Conservation (phyloP, 2,329 filamentous ascomycete genomes). For the Drechslera avenae region DNA sequence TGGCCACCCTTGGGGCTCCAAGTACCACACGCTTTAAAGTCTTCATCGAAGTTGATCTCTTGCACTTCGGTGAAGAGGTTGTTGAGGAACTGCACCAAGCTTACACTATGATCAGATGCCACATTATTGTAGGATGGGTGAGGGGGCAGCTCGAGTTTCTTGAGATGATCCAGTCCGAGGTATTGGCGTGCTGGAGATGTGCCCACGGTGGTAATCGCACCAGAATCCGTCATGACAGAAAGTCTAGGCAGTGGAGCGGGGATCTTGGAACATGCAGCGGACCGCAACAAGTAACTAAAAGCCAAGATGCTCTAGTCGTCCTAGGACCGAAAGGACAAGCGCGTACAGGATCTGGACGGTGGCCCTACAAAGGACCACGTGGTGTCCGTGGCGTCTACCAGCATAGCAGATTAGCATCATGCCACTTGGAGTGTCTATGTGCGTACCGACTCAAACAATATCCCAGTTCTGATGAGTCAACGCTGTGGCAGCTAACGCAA, state of each 20-base stretch:
- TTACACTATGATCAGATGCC: slow-evolving; percentile 5
- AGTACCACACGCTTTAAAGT: slow-evolving; percentile 16
- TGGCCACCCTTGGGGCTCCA: slow-evolving; percentile 18
- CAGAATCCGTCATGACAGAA: slow-evolving; percentile 8
- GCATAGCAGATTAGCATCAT: not conserved
- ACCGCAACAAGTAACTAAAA: not conserved
- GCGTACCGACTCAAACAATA: slow-evolving; percentile 1
- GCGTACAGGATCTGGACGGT: slow-evolving; percentile 13
- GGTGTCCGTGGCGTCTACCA: not conserved
- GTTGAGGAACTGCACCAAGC: slow-evolving; percentile 23
- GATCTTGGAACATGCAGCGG: slow-evolving; percentile 14
- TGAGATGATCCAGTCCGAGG: slow-evolving; percentile 14
- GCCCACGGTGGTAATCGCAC: not conserved
- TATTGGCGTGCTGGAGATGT: slow-evolving; percentile 4
- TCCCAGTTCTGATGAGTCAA: not conserved
- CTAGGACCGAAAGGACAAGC: too few species aligned
- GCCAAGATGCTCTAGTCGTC: slow-evolving; percentile 7
- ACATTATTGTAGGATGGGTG: slow-evolving; percentile 19
- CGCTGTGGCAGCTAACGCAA: not conserved
- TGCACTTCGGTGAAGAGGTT: slow-evolving; percentile 25
- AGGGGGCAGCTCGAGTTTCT: slow-evolving; percentile 24
- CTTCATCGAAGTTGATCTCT: slow-evolving; percentile 22
- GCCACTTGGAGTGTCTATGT: not conserved
- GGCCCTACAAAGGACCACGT: not conserved
- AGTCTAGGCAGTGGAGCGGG: slow-evolving; percentile 21